phyloP scores from a whole-genome alignment of 768 basidiomycete species.

The Chiua virens region DNA sequence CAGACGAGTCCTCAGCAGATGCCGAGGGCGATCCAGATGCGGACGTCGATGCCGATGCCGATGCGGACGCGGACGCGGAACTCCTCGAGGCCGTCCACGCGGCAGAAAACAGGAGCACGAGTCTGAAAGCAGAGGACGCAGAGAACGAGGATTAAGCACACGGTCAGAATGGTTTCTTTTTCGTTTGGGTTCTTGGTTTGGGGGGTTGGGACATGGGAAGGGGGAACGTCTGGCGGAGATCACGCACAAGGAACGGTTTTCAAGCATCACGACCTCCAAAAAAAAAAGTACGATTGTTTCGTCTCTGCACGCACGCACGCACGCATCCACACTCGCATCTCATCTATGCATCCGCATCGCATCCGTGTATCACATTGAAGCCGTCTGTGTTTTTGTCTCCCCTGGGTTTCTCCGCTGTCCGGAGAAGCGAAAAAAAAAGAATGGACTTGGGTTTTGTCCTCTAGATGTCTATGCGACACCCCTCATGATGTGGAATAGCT shows the following conservation, averaged over 20 bases:
- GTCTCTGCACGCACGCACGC: neutral
- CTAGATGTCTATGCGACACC: constrained; percentile 11
- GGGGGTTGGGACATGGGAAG: constrained; percentile 10
- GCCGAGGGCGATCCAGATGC: constrained; percentile 36
- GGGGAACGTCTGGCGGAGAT: constrained; percentile 4
- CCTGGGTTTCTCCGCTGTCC: constrained; percentile 14
- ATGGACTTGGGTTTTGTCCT: neutral
- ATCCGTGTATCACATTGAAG: constrained; percentile 3
- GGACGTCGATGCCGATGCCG: constrained; percentile 38
- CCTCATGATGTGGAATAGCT: constrained; percentile 16
- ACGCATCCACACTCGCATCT: constrained; percentile 6
- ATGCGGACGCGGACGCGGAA: constrained; percentile 42
- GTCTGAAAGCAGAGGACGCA: constrained; percentile 29
- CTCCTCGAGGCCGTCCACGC: constrained; percentile 53
- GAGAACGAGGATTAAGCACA: constrained; percentile 23
- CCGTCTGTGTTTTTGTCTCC: neutral
- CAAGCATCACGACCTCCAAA: neutral
- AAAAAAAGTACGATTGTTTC: neutral
- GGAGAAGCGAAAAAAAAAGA: neutral
- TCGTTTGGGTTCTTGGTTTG: constrained; percentile 6
- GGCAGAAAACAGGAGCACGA: constrained; percentile 43
- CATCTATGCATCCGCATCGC: neutral
- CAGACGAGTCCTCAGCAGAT: constrained; percentile 29
- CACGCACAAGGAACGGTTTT: constrained; percentile 3
- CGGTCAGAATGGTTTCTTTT: neutral